phyloP scores from a whole-genome alignment of 2,329 filamentous ascomycete genomes.

The Cladophialophora psammophila region DNA sequence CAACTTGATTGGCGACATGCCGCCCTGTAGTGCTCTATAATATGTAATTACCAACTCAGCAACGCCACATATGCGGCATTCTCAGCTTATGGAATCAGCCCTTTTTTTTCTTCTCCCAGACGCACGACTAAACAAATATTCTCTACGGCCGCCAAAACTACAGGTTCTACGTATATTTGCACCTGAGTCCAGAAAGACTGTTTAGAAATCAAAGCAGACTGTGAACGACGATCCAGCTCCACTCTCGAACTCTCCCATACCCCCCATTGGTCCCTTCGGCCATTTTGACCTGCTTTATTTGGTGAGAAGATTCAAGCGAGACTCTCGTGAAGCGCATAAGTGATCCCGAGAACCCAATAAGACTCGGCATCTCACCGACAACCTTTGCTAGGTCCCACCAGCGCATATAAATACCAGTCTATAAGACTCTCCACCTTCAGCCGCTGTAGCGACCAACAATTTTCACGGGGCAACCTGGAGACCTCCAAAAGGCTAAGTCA shows the following conservation, averaged over 20 bases:
- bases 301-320: neutral
- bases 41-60: slow-evolving; percentile 2
- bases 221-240: neutral
- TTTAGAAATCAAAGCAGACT: neutral
- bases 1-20: neutral
- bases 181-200: neutral
- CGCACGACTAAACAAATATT: slow-evolving; percentile 17
- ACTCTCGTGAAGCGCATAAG: neutral
- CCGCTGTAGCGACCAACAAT: neutral
- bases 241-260: neutral
- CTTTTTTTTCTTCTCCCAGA: neutral
- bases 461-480: slow-evolving; percentile 24
- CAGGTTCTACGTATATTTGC: neutral
- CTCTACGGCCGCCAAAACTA: neutral
- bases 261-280: neutral
- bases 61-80: slow-evolving; percentile 2
- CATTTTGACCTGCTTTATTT: neutral
- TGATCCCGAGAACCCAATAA: neutral
- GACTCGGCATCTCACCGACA: neutral
- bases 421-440: neutral
- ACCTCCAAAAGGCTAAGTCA: slow-evolving; percentile 32
- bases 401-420: neutral
- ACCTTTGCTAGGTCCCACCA: neutral
- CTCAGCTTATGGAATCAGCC: slow-evolving; percentile 16
- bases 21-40: neutral